Base-by-base conservation (phyloP, 129 eudicot genomes). In the Ambrosia artemisiifolia region DNA sequence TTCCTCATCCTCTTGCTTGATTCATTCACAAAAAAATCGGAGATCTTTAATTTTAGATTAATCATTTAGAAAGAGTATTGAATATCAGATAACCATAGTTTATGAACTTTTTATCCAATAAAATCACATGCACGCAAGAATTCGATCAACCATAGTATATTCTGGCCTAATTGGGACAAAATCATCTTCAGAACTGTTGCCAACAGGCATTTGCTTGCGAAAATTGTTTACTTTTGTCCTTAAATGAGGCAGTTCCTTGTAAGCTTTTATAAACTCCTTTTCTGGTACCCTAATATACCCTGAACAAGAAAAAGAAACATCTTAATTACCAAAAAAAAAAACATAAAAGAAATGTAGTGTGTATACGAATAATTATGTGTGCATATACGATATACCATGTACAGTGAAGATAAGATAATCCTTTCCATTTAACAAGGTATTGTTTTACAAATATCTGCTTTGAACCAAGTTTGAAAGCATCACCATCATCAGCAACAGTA, bases 401-500 rank as follows among this genome's bases (percentile, higher is more conserved):
- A 77, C 99, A 95, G 49, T 95, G 99, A 50, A 95, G 95, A 81
- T 91, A 95, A 75, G 99, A 95, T 78, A 78, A 61, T 76, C 96
- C 97, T 76, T 95, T 95, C 99, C 99, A 95, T 66, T 95, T 95
- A 16, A 95, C 90, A 77, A 95, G 95, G 76, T 95, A 95, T 63
- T 95, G 99, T 76, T 90, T 95, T 74, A 91, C 93, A 73, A 86
- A 79, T 34, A 86, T 79, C 81, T 91, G 96, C 79, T 88, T 85
- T 11, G 99, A 85, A 24, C 97, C 98, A 19, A 85, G 79, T 67
- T 82, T 82, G 40, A 96, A 88, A 20, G 86, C 87, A 78, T 95
- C 99, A 65, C 74, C 46, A 56, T 91, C 97, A 54, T 83, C 87
- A 51, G 86, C 96, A 75, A 78, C 88, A 17, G 90, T 90, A 13